Conservation (phyloP, 805 yeast genomes). For the Kazachstania africana region DNA sequence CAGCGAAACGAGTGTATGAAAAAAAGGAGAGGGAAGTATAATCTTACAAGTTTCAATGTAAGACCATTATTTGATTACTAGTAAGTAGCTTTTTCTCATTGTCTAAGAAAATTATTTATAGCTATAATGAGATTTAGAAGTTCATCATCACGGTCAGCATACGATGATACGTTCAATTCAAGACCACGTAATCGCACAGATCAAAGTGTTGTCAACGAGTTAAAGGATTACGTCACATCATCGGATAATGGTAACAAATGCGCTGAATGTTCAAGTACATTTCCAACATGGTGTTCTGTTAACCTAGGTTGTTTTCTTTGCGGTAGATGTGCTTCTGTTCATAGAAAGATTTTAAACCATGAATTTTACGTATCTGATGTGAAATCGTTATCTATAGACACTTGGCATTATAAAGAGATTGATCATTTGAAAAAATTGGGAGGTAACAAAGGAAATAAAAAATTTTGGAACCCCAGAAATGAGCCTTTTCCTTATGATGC, state of each 20-base stretch:
- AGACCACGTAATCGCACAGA: not conserved
- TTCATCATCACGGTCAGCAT: not conserved
- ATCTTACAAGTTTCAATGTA: no score
- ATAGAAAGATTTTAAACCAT: slow-evolving; percentile 45
- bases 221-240: slow-evolving; percentile 48
- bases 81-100: no score
- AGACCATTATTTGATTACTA: no score
- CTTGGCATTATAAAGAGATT: slow-evolving; percentile 51
- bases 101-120: no score
- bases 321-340: slow-evolving; percentile 76
- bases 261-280: slow-evolving; percentile 62
- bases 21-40: no score
- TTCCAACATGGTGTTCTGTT: slow-evolving; percentile 39
- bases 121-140: not conserved
- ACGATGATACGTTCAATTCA: no score
- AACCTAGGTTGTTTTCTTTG: slow-evolving; percentile 61
- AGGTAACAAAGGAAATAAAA: slow-evolving; percentile 54
- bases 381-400: slow-evolving; percentile 62
- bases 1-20: no score
- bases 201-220: slow-evolving; percentile 19
- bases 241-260: slow-evolving; percentile 56
- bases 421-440: slow-evolving; percentile 28
- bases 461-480: slow-evolving; percentile 56
- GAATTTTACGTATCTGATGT: slow-evolving; percentile 44
- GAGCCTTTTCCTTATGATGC: slow-evolving; percentile 67